Evolutionary conservation across 371 early-diverging fungal species (phyloP).

Genomic region (Syncephalastrum racemosum): DNA sequence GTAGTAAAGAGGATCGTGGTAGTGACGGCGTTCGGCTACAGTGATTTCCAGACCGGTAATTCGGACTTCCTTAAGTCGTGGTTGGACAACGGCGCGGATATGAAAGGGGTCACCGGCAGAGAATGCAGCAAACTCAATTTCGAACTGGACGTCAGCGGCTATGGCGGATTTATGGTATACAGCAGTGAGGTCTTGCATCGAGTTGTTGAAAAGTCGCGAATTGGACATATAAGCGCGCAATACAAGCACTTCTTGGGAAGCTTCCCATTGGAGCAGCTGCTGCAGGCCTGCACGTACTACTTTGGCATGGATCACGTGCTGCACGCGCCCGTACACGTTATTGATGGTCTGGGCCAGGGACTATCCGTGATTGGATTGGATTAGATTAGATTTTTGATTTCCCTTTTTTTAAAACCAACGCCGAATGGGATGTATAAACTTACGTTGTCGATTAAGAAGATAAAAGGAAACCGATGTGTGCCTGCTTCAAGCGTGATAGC

Average conservation of each 20-base stretch:
- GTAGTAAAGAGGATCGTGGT: slow-evolving; percentile 28
- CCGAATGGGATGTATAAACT: slow-evolving; percentile 3
- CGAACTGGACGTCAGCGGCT: slow-evolving; percentile 34
- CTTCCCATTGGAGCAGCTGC: slow-evolving; percentile 28
- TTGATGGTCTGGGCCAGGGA: slow-evolving; percentile 40
- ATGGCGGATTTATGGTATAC: slow-evolving; percentile 39
- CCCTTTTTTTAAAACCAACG: background rate
- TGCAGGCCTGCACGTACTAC: slow-evolving; percentile 38
- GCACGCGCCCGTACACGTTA: slow-evolving; percentile 44
- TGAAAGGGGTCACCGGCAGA: slow-evolving; percentile 43
- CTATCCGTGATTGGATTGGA: slow-evolving; percentile 14
- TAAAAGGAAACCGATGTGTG: slow-evolving; percentile 42
- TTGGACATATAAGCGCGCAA: slow-evolving; percentile 44
- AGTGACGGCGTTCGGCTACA: slow-evolving; percentile 30
- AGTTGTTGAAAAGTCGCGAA: slow-evolving; percentile 39
- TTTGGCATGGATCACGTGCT: slow-evolving; percentile 36
- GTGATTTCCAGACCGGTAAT: slow-evolving; percentile 34
- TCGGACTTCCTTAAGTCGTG: slow-evolving; percentile 35
- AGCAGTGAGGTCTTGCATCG: slow-evolving; percentile 33
- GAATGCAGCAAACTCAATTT: slow-evolving; percentile 45
- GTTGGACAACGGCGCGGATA: slow-evolving; percentile 36
- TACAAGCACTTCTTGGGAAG: slow-evolving; percentile 31
- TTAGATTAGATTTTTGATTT: slow-evolving; percentile 1
- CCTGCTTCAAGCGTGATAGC: slow-evolving; percentile 26
- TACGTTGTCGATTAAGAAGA: slow-evolving; percentile 45